Evolutionary conservation across 2,329 filamentous ascomycete species (phyloP).

Genomic region (Aspergillus latus): DNA sequence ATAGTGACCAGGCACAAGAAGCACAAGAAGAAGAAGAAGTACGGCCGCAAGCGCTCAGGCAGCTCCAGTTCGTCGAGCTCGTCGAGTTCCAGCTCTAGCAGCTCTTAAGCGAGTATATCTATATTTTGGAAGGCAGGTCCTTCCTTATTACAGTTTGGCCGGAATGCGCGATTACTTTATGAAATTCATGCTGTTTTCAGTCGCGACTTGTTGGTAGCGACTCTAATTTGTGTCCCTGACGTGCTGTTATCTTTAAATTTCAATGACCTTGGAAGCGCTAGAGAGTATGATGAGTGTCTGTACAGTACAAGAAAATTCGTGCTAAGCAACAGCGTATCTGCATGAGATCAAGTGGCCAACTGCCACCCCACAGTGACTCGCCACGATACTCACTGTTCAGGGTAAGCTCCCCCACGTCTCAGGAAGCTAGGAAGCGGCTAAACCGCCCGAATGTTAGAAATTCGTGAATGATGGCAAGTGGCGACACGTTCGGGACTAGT

Average conservation of each 20-base stretch:
- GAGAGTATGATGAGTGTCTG: not conserved
- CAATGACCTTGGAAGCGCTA: not conserved
- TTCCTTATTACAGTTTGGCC: not conserved
- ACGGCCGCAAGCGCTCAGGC: constrained; percentile 19
- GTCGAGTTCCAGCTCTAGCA: constrained; percentile 25
- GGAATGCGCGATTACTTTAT: not conserved
- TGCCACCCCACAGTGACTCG: not conserved
- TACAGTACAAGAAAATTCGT: not conserved
- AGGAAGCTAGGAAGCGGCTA: not conserved
- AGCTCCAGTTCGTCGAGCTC: constrained; percentile 20
- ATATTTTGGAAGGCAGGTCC: constrained; percentile 6
- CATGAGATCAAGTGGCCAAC: not conserved
- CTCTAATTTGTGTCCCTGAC: not conserved
- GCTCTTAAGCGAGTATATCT: constrained; percentile 13
- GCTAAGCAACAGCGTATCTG: not conserved
- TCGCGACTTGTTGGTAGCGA: not conserved
- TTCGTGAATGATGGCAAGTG: not conserved
- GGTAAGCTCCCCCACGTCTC: not conserved
- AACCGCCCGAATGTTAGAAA: not conserved
- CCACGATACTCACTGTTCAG: not conserved
- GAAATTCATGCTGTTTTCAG: not conserved
- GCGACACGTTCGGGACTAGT: not conserved
- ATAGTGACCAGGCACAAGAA: constrained; percentile 25
- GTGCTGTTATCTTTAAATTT: constrained; percentile 7
- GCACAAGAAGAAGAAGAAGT: constrained; percentile 29